A percentile compares a stretch with the other conserved stretches of the same genome.
Evolutionary conservation across 2,329 filamentous ascomycete genomes (phyloP).

Genomic region (Fusarium vanettenii): DNA sequence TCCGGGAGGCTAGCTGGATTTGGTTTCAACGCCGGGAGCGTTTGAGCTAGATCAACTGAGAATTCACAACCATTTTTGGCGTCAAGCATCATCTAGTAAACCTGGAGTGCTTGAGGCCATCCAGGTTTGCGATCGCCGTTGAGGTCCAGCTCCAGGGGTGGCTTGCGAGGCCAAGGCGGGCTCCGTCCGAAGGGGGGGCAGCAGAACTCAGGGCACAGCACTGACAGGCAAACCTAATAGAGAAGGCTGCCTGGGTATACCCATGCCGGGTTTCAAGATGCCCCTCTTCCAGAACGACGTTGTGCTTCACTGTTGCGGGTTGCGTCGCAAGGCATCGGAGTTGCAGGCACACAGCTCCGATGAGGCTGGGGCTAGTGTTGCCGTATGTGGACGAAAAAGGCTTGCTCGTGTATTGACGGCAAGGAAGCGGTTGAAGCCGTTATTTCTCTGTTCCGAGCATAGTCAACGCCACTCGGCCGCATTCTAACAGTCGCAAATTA

Average conservation of each 20-base stretch:
- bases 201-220: not conserved
- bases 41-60: conserved; percentile 20
- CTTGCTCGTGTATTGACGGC: not conserved
- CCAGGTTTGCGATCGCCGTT: not conserved
- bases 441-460: conserved; percentile 14
- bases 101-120: not conserved
- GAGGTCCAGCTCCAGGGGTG: not conserved
- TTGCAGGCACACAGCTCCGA: conserved; percentile 10
- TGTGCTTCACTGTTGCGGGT: not conserved
- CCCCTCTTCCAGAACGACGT: conserved; percentile 2
- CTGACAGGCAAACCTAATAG: not conserved
- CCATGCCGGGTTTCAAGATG: not conserved
- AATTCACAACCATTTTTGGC: not conserved
- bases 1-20: conserved; percentile 33
- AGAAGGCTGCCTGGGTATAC: not conserved
- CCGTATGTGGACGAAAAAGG: conserved; percentile 2
- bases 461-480: conserved; percentile 11
- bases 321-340: conserved; percentile 8
- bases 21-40: conserved; percentile 32
- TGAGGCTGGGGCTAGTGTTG: not conserved
- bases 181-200: not conserved
- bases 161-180: not conserved
- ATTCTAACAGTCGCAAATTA: conserved; percentile 5
- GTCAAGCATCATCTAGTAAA: conserved; percentile 10
- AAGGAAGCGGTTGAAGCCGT: conserved; percentile 15